Evolutionary conservation across 495 filamentous ascomycete species (phyloP).

Genomic region (Talaromyces borbonicus): DNA sequence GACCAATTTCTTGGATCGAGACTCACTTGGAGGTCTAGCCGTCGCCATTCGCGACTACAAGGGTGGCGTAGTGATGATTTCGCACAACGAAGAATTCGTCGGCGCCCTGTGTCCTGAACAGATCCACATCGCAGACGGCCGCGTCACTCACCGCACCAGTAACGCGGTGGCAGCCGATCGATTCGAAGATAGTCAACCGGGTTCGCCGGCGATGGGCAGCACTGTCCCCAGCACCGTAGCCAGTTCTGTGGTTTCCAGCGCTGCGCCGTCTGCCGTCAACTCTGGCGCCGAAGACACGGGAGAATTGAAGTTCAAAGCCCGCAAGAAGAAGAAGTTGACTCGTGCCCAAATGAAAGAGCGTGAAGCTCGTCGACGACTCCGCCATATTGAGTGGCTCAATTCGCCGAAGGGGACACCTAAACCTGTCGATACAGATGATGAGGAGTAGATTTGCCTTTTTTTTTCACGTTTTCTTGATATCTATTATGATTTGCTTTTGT

Average conservation of each 20-base stretch:
- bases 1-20: slow-evolving; percentile 97
- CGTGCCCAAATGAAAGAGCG: slow-evolving; percentile 90
- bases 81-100: slow-evolving; percentile 98
- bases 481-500: not conserved
- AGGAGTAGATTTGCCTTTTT: slow-evolving; percentile 33
- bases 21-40: slow-evolving; percentile 89
- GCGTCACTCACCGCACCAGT: slow-evolving; percentile 73
- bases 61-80: slow-evolving; percentile 97
- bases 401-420: slow-evolving; percentile 67
- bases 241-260: slow-evolving; percentile 52
- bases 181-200: slow-evolving; percentile 73
- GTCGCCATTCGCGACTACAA: slow-evolving; percentile 96
- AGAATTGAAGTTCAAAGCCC: slow-evolving; percentile 83
- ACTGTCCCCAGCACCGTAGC: slow-evolving; percentile 41
- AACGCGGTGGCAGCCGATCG: slow-evolving; percentile 62
- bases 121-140: slow-evolving; percentile 84
- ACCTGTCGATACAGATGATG: slow-evolving; percentile 70
- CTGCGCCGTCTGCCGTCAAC: slow-evolving; percentile 64
- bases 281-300: slow-evolving; percentile 70
- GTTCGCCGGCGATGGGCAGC: slow-evolving; percentile 44
- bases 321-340: slow-evolving; percentile 99
- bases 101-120: slow-evolving; percentile 89
- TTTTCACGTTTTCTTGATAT: not conserved
- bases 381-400: slow-evolving; percentile 85
- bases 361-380: slow-evolving; percentile 75